Percentiles rank a stretch among this genome's conserved stretches.
phyloP scores from a whole-genome alignment of 129 eudicot genomes.

The Helichrysum umbraculigerum region DNA sequence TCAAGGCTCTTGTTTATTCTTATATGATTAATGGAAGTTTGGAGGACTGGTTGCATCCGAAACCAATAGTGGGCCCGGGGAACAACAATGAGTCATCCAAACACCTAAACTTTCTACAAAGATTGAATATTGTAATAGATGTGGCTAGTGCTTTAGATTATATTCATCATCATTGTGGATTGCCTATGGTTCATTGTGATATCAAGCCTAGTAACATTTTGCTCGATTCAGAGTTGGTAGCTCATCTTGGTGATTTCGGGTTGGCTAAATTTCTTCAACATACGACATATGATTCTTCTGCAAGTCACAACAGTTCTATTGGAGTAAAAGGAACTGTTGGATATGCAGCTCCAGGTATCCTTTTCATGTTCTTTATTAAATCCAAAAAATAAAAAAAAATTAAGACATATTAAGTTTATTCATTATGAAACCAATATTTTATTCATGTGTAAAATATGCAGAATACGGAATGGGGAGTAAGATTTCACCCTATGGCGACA shows the following conservation, averaged over 20 bases:
- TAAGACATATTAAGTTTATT: background rate
- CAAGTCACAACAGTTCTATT: slow-evolving; percentile 20
- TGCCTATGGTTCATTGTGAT: slow-evolving; percentile 41
- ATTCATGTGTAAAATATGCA: slow-evolving; percentile 17
- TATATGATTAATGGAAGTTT: slow-evolving; percentile 22
- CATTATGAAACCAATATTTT: background rate
- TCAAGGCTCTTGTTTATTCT: slow-evolving; percentile 22
- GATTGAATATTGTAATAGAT: slow-evolving; percentile 33
- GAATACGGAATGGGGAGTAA: slow-evolving; percentile 34
- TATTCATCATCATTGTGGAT: slow-evolving; percentile 27
- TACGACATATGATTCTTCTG: background rate
- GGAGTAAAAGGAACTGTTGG: slow-evolving; percentile 39
- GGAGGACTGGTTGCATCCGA: slow-evolving; percentile 11
- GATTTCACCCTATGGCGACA: slow-evolving; percentile 24
- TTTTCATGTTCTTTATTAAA: background rate
- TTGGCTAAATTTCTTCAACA: slow-evolving; percentile 26
- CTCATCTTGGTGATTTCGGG: slow-evolving; percentile 45
- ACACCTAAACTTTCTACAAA: slow-evolving; percentile 17
- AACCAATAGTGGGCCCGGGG: background rate
- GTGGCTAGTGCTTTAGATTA: slow-evolving; percentile 39
- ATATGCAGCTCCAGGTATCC: slow-evolving; percentile 42
- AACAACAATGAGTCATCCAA: background rate
- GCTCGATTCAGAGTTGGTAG: slow-evolving; percentile 33
- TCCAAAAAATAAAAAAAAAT: background rate
- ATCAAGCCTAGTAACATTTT: slow-evolving; percentile 41